Base-by-base conservation (phyloP, 106 monocot species). In the Amphibolis antarctica region DNA sequence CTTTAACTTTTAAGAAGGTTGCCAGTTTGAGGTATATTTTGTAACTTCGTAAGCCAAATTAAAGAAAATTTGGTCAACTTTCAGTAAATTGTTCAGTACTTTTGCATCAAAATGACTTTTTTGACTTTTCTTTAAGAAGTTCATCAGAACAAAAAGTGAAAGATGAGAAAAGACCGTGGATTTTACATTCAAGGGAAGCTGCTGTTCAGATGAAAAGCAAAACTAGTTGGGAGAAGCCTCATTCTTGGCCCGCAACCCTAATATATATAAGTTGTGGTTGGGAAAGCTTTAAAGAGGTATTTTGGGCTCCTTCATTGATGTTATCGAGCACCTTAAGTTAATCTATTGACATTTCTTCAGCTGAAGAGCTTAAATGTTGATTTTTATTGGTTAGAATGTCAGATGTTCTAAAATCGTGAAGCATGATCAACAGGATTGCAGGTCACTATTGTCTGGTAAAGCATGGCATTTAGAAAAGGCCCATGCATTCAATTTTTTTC, bases 251-350 rank as follows among this genome's bases (percentile, higher is more conserved):
- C 21, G 56, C 73, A 57, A 90, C 86, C 54, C 78, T 98, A 30
- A 85, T 98, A 46, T 98, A 98, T 70, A 90, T 98, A 59, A 98
- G 96, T 67, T 98, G 96, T 77, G 84, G 96, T 59, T 98, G 90
- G 96, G 84, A 98, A 71, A 90, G 90, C 76, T 98, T 98, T 66
- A 87, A 82, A 65, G 73, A 89, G 96, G 96, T 98, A 84, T 53
- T 66, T 23, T 29, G 23, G 22, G n/a, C 22, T 12, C 59, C 12
- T 4, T 29, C 13, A 15, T 15, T 27, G 27, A 25, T 14, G 23
- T 74, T 62, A 12, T 15, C 36, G 7, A 36, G 36, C 7, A 7
- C 36, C 36, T 36, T 36, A 7, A 7, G 36, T 36, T 36, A 36
- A 36, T 36, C 2, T 36, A 36, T 36, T 7, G 7, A 36, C 36